These are phyloP conservation scores for Farysia itapuensis DNA, from an alignment of 1,284 basidiomycete genomes.

Conservation along the genomic window DNA sequence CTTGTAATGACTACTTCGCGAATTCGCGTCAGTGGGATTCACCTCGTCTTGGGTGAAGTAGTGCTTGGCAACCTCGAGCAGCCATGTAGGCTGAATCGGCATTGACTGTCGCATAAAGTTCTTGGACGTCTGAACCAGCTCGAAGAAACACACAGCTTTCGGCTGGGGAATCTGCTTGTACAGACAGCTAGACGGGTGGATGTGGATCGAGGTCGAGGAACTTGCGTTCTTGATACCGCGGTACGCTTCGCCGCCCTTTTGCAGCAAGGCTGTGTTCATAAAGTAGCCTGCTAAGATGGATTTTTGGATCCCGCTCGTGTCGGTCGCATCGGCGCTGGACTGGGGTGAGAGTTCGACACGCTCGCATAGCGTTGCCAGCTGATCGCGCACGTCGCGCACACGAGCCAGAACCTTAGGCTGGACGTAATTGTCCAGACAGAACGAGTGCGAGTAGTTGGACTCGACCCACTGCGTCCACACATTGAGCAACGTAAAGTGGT, in stretches of 20 bases:
- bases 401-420: conserved; percentile 94
- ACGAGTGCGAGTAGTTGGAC: conserved; percentile 74
- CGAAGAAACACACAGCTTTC: conserved; percentile 84
- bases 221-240: conserved; percentile 91
- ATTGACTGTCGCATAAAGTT: conserved; percentile 80
- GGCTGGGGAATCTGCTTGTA: conserved; percentile 94
- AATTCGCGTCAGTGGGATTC: too few relatives aligned
- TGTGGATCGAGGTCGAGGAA: conserved; percentile 77
- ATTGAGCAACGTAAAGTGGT: conserved; percentile 94
- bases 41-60: conserved; percentile 49
- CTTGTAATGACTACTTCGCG: conserved; percentile 19
- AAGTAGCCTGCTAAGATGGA: conserved; percentile 93
- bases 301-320: conserved; percentile 90
- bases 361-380: conserved; percentile 90
- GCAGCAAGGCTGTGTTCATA: conserved; percentile 72
- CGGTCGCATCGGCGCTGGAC: conserved; percentile 83
- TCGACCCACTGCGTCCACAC: conserved; percentile 99
- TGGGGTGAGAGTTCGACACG: conserved; percentile 90
- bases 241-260: conserved; percentile 64
- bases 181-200: conserved; percentile 91
- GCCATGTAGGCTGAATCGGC: conserved; percentile 93
- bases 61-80: conserved; percentile 70
- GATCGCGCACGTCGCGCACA: conserved; percentile 91
- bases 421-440: conserved; percentile 74
- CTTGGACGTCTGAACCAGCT: conserved; percentile 70